phyloP scores from a whole-genome alignment of 352 stramenopile species.

The Aphanomyces cochlioides region DNA sequence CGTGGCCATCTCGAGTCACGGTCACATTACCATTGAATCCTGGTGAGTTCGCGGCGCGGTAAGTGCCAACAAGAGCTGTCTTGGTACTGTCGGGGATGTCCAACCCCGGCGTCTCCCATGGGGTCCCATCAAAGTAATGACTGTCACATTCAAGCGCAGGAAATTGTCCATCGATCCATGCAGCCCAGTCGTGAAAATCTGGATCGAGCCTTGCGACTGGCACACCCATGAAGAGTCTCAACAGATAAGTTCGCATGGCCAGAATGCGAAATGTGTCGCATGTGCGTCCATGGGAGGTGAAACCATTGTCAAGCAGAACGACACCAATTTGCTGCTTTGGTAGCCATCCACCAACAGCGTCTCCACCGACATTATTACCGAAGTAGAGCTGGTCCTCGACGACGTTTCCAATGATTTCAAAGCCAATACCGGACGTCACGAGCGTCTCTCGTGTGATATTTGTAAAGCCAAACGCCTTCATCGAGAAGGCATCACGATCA shows the following conservation, averaged over 20 bases:
- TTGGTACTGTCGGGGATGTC: slow-evolving; percentile 33
- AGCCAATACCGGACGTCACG: slow-evolving; percentile 57
- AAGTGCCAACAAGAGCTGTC: slow-evolving; percentile 45
- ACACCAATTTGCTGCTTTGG: slow-evolving; percentile 49
- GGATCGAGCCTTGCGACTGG: slow-evolving; percentile 51
- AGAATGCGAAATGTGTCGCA: slow-evolving; percentile 43
- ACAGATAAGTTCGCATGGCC: slow-evolving; percentile 60
- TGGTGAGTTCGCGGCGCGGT: slow-evolving; percentile 39
- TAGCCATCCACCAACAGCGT: slow-evolving; percentile 48
- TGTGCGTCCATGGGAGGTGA: slow-evolving; percentile 34
- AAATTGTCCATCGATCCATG: slow-evolving; percentile 39
- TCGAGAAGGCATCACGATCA: background rate
- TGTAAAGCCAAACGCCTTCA: slow-evolving; percentile 49
- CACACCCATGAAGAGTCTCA: slow-evolving; percentile 62
- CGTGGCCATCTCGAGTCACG: background rate
- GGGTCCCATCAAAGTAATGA: slow-evolving; percentile 45
- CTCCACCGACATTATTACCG: slow-evolving; percentile 61
- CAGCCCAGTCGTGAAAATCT: slow-evolving; percentile 43
- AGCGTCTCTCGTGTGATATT: slow-evolving; percentile 46
- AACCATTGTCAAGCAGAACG: slow-evolving; percentile 57
- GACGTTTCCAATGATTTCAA: slow-evolving; percentile 52
- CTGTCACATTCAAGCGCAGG: slow-evolving; percentile 37
- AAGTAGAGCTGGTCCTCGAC: slow-evolving; percentile 62
- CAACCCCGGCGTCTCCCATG: slow-evolving; percentile 39
- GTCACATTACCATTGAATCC: slow-evolving; percentile 37